phyloP scores from a whole-genome alignment of 2,329 filamentous ascomycete species.

The Ceratocystis cubensis region DNA sequence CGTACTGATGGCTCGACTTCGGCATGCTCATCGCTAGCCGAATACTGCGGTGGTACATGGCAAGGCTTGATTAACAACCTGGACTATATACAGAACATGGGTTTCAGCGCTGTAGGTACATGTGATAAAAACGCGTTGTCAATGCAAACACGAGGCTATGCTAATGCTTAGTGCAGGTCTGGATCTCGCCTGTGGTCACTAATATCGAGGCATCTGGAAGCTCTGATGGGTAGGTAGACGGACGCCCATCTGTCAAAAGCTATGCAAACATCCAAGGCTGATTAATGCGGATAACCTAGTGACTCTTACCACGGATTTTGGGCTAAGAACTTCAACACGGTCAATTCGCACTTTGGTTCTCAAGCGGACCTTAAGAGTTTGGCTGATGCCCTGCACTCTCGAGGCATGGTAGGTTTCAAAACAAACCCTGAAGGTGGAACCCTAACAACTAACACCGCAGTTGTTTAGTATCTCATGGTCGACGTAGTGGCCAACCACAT shows the following conservation, averaged over 20 bases:
- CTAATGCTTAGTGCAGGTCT: conserved; percentile 24
- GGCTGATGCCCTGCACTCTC: conserved; percentile 36
- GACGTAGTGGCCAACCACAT: conserved; percentile 43
- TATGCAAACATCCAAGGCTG: background rate
- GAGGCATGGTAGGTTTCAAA: conserved; percentile 34
- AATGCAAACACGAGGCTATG: background rate
- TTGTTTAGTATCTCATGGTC: conserved; percentile 39
- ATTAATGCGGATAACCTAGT: conserved; percentile 23
- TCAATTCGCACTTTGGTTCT: conserved; percentile 40
- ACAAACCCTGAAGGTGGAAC: background rate
- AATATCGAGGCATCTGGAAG: conserved; percentile 30
- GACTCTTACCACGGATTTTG: conserved; percentile 33
- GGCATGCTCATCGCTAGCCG: conserved; percentile 25
- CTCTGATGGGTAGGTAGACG: conserved; percentile 21
- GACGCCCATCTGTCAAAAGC: background rate
- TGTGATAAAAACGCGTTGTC: background rate
- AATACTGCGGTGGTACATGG: conserved; percentile 41
- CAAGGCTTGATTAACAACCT: conserved; percentile 36
- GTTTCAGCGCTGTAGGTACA: conserved; percentile 29
- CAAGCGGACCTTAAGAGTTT: conserved; percentile 37
- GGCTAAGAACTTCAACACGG: conserved; percentile 29
- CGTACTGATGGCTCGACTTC: conserved; percentile 30
- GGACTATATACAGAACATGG: conserved; percentile 39
- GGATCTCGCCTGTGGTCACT: conserved; percentile 35
- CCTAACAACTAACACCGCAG: conserved; percentile 2